These are phyloP conservation scores for Phytophthora agathidicida DNA, from an alignment of 352 stramenopile genomes.

Conservation along the genomic window DNA sequence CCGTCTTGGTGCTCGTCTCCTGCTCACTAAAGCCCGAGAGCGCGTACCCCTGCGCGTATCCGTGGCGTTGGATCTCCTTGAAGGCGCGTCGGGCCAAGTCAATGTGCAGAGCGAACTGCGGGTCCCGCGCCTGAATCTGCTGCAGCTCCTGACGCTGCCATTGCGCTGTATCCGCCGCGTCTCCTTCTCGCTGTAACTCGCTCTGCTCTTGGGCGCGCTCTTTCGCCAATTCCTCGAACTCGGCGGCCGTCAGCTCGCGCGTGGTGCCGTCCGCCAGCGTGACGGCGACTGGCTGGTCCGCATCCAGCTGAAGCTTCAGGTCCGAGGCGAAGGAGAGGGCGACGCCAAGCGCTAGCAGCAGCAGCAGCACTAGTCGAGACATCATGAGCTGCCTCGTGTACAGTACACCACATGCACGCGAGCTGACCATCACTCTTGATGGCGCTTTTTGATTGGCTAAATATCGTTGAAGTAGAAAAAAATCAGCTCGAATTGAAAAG, in stretches of 20 bases:
- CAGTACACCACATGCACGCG: slow-evolving; percentile 17
- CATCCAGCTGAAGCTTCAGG: slow-evolving; percentile 29
- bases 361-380: slow-evolving; percentile 20
- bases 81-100: slow-evolving; percentile 52
- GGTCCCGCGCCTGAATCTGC: slow-evolving; percentile 50
- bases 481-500: slow-evolving; percentile 31
- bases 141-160: slow-evolving; percentile 37
- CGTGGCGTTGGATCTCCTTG: slow-evolving; percentile 56
- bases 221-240: slow-evolving; percentile 46
- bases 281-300: slow-evolving; percentile 37
- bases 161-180: slow-evolving; percentile 19
- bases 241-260: slow-evolving; percentile 50
- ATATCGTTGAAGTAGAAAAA: slow-evolving; percentile 32
- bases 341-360: slow-evolving; percentile 7
- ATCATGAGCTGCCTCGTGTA: background rate
- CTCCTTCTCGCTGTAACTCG: slow-evolving; percentile 33
- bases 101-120: slow-evolving; percentile 56
- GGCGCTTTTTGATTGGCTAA: slow-evolving; percentile 7
- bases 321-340: slow-evolving; percentile 2
- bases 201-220: slow-evolving; percentile 40
- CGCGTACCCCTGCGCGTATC: slow-evolving; percentile 59
- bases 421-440: slow-evolving; percentile 29
- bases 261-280: slow-evolving; percentile 48
- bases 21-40: slow-evolving; percentile 67
- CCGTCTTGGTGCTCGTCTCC: slow-evolving; percentile 12